Conservation (phyloP, 2,329 filamentous ascomycete genomes). For the Pestalotiopsis sp. region DNA sequence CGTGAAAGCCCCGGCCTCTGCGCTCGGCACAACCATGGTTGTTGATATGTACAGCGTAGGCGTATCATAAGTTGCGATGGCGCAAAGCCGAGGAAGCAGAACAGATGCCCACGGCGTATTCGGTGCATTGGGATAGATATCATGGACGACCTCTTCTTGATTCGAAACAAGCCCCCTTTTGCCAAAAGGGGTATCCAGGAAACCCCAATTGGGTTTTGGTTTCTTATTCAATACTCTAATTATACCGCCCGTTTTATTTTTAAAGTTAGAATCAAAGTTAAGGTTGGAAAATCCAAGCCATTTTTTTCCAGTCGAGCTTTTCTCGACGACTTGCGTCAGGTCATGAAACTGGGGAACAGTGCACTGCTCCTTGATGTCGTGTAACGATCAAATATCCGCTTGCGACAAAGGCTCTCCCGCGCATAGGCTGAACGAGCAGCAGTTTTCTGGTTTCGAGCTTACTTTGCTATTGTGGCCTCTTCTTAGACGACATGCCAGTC, state of each 20-base stretch:
- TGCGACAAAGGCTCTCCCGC: neutral
- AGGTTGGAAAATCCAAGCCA: neutral
- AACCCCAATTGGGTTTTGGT: neutral
- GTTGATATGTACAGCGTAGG: neutral
- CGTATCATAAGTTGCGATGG: neutral
- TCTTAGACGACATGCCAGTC: too few relatives aligned
- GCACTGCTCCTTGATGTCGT: neutral
- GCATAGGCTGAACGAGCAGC: too few relatives aligned
- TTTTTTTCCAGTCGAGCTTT: neutral
- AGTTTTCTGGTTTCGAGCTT: too few relatives aligned
- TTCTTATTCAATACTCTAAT: neutral
- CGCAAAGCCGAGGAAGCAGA: too few relatives aligned
- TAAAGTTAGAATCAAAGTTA: slow-evolving; percentile 4
- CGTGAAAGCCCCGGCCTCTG: neutral
- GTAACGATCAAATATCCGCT: neutral
- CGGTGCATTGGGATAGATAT: too few relatives aligned
- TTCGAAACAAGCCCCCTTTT: too few relatives aligned
- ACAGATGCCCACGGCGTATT: too few relatives aligned
- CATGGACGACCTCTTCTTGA: too few relatives aligned
- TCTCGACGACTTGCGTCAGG: neutral
- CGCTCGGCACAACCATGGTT: neutral
- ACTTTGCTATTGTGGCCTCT: too few relatives aligned
- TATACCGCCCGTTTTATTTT: neutral
- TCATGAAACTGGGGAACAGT: neutral
- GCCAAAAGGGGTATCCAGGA: too few relatives aligned